A percentile compares a stretch with the other conserved stretches of the same genome.
These are phyloP conservation scores for Venturia pyrina DNA, from an alignment of 2,329 filamentous ascomycete species.

Conservation along the genomic window DNA sequence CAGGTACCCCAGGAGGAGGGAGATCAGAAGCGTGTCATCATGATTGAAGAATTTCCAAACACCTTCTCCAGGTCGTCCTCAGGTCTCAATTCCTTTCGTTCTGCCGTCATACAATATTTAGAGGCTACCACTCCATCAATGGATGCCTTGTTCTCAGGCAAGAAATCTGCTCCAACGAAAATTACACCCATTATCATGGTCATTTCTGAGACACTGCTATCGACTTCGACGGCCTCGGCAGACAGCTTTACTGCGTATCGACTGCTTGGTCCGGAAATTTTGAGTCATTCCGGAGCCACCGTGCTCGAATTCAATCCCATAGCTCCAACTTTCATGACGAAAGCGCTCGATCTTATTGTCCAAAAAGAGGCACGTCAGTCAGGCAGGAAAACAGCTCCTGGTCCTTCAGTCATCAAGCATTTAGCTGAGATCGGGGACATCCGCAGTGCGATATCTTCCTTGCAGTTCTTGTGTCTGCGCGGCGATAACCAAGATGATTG, in stretches of 20 bases:
- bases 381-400: constrained; percentile 58
- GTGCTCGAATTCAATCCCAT: constrained; percentile 90
- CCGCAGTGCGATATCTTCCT: constrained; percentile 78
- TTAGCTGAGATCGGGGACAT: constrained; percentile 86
- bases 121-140: constrained; percentile 53
- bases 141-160: constrained; percentile 29
- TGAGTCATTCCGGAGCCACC: constrained; percentile 67
- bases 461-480: constrained; percentile 86
- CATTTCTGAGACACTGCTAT: constrained; percentile 81
- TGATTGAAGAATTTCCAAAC: constrained; percentile 42
- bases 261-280: constrained; percentile 75
- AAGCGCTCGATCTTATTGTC: constrained; percentile 72
- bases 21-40: constrained; percentile 19
- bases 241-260: constrained; percentile 92
- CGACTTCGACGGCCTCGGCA: constrained; percentile 71
- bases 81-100: constrained; percentile 49
- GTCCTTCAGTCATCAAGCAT: constrained; percentile 64
- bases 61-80: constrained; percentile 36
- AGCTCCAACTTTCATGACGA: constrained; percentile 73
- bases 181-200: constrained; percentile 75
- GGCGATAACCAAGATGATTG: constrained; percentile 65
- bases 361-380: constrained; percentile 77
- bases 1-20: constrained; percentile 11
- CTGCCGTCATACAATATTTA: constrained; percentile 64
- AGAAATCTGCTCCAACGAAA: constrained; percentile 25